phyloP scores from a whole-genome alignment of 352 stramenopile genomes.

The Elongisporangium anandrum region DNA sequence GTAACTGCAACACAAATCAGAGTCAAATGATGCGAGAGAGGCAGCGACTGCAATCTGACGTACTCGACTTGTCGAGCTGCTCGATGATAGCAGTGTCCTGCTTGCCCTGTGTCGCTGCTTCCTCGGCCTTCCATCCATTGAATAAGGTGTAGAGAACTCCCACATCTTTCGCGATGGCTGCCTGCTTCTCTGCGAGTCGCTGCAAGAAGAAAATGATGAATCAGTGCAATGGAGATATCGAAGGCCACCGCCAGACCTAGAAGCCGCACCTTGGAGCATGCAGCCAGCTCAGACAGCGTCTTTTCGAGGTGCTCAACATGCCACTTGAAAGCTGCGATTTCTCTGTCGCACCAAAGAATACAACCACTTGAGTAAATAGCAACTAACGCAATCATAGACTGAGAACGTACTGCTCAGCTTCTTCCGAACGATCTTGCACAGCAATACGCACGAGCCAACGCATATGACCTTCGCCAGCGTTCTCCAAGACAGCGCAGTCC shows the following conservation, averaged over 20 bases:
- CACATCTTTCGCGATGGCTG: constrained; percentile 50
- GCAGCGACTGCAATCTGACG: constrained; percentile 5
- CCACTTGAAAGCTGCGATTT: constrained; percentile 44
- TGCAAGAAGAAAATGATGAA: constrained; percentile 2
- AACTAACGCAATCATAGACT: neutral
- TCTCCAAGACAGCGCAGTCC: constrained; percentile 45
- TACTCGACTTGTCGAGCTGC: constrained; percentile 46
- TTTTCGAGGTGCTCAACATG: constrained; percentile 59
- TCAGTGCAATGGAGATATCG: neutral
- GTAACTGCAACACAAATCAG: constrained; percentile 18
- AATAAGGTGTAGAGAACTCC: constrained; percentile 44
- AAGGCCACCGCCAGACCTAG: too few relatives aligned
- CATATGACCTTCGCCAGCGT: constrained; percentile 52
- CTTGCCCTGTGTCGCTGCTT: constrained; percentile 16
- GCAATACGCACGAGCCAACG: constrained; percentile 64
- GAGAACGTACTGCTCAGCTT: constrained; percentile 30
- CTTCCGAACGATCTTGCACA: constrained; percentile 19
- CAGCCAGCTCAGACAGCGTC: constrained; percentile 35
- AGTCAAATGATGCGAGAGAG: neutral
- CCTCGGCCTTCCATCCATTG: constrained; percentile 45
- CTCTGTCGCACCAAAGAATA: constrained; percentile 13
- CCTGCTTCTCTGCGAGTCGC: constrained; percentile 55
- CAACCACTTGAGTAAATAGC: constrained; percentile 3
- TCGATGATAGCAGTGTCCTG: constrained; percentile 27
- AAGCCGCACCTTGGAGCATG: constrained; percentile 36